Percentiles rank a stretch among this genome's conserved stretches.
These are phyloP conservation scores for Sanchytrium tribonematis DNA, from an alignment of 371 early-diverging fungal species.

Conservation along the genomic window DNA sequence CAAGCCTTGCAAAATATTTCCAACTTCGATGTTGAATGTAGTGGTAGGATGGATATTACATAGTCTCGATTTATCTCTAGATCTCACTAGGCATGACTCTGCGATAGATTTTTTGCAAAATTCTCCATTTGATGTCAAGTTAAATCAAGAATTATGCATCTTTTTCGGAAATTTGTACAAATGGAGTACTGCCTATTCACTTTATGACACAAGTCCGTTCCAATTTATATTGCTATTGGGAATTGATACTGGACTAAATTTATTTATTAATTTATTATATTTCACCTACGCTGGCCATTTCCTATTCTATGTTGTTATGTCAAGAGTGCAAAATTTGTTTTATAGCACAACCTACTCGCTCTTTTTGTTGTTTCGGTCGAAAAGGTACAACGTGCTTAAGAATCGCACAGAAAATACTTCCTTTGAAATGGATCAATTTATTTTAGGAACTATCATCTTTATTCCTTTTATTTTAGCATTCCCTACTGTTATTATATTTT, in stretches of 20 bases:
- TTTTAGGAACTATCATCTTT: neutral
- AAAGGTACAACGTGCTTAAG: neutral
- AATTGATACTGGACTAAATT: neutral
- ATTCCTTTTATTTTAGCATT: neutral
- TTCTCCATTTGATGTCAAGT: neutral
- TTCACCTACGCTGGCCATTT: neutral
- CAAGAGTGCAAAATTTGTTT: neutral
- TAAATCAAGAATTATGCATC: neutral
- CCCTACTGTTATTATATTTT: neutral
- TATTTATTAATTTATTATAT: neutral
- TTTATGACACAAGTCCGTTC: neutral
- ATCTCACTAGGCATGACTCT: neutral
- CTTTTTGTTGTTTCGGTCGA: neutral
- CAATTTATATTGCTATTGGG: neutral
- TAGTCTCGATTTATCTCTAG: neutral
- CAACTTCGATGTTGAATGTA: neutral
- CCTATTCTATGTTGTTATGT: neutral
- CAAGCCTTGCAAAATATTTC: neutral
- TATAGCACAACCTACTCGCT: neutral
- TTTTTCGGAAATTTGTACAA: neutral
- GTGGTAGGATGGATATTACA: neutral
- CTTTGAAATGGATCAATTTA: neutral
- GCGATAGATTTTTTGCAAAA: neutral
- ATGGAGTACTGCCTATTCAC: neutral
- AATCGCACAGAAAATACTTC: neutral